Evolutionary conservation across 495 filamentous ascomycete species (phyloP).

Genomic region (Penicillium manginii): DNA sequence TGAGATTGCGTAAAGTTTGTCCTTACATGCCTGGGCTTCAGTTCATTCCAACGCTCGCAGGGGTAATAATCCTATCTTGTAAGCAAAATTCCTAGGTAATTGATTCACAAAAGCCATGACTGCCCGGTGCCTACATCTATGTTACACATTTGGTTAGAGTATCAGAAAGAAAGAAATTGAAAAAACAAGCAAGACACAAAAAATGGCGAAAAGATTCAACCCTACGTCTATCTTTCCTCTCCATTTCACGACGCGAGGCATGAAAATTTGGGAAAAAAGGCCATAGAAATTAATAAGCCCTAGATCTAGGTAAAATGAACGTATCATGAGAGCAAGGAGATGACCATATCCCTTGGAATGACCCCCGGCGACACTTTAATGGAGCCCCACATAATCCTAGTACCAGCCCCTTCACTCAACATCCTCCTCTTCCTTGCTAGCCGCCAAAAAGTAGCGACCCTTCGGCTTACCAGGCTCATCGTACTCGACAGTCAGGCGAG

Average conservation of each 20-base stretch:
- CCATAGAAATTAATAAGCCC: no score
- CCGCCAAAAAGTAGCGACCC: constrained; percentile 41
- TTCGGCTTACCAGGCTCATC: constrained; percentile 54
- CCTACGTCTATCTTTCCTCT: background rate
- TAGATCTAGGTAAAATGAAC: background rate
- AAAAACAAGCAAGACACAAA: background rate
- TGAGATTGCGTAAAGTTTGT: background rate
- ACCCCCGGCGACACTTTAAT: background rate
- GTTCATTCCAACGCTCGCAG: no score
- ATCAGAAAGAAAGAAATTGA: background rate
- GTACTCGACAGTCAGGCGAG: constrained; percentile 71
- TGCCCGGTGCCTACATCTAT: background rate
- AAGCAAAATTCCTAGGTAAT: no score
- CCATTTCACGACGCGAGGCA: background rate
- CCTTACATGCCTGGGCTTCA: background rate
- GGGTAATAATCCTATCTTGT: no score
- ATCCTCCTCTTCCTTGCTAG: constrained; percentile 51
- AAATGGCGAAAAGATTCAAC: no score
- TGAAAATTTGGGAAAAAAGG: background rate
- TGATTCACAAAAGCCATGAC: no score
- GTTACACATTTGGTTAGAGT: background rate
- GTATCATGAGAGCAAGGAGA: background rate
- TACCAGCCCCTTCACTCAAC: constrained; percentile 31
- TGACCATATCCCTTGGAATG: background rate
- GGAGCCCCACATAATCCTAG: background rate